Conservation (phyloP, 257 asterid genomes). For the Solanum sparsipilum region DNA sequence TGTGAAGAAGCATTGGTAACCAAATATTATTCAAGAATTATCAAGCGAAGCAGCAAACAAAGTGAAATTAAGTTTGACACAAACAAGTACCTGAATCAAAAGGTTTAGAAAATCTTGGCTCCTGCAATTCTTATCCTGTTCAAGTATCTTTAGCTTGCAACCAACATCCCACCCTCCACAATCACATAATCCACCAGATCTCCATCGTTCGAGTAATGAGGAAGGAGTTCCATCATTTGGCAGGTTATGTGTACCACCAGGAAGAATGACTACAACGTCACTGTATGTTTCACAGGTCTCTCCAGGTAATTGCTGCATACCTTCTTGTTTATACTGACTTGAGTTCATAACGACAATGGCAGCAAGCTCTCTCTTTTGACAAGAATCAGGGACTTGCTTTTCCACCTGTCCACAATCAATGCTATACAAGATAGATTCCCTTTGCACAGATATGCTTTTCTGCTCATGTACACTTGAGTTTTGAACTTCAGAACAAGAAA, state of each 20-base stretch:
- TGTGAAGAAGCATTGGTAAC: constrained; percentile 9
- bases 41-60: not conserved
- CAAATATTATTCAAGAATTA: not conserved
- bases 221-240: constrained; percentile 68
- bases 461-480: constrained; percentile 5
- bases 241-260: constrained; percentile 60
- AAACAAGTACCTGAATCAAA: constrained; percentile 43
- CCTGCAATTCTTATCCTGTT: constrained; percentile 19
- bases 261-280: constrained; percentile 52
- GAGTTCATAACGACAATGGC: constrained; percentile 45
- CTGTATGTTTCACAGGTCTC: not conserved
- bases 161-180: constrained; percentile 99
- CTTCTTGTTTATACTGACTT: constrained; percentile 11
- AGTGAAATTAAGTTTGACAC: not conserved
- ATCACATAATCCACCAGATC: constrained; percentile 78
- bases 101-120: constrained; percentile 32
- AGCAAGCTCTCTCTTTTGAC: constrained; percentile 55
- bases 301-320: not conserved
- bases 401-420: constrained; percentile 32
- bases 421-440: constrained; percentile 62
- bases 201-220: constrained; percentile 68
- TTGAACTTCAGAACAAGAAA: constrained; percentile 27
- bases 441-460: constrained; percentile 9
- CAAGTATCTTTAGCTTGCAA: constrained; percentile 74
- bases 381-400: constrained; percentile 33